Conservation (phyloP, 305 asterid species). For the Fraxinus nigra region DNA sequence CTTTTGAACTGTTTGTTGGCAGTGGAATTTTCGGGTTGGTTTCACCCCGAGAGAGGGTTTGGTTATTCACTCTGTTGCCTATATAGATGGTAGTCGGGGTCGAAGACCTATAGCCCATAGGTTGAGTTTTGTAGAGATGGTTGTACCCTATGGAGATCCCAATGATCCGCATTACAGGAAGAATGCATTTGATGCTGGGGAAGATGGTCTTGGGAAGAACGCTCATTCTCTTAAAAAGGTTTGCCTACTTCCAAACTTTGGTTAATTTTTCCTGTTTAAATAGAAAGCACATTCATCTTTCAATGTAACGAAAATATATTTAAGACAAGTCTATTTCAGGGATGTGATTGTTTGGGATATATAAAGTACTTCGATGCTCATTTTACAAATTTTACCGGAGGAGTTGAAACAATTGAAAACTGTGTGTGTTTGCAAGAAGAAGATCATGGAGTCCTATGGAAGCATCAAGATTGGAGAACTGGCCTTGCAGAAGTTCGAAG, state of each 20-base stretch:
- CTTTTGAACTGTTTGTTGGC: slow-evolving; percentile 34
- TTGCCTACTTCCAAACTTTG: neutral
- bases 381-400: slow-evolving; percentile 90
- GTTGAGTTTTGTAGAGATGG: slow-evolving; percentile 98
- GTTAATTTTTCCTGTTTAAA: neutral
- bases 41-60: slow-evolving; percentile 96
- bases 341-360: slow-evolving; percentile 94
- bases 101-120: slow-evolving; percentile 93
- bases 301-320: slow-evolving; percentile 13
- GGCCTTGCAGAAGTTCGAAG: slow-evolving; percentile 91
- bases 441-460: slow-evolving; percentile 94
- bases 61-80: slow-evolving; percentile 93
- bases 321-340: slow-evolving; percentile 42
- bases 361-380: slow-evolving; percentile 88
- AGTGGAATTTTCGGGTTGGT: slow-evolving; percentile 97
- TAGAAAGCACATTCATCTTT: slow-evolving; percentile 6
- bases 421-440: slow-evolving; percentile 98
- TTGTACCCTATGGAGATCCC: slow-evolving; percentile 98
- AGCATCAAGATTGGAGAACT: slow-evolving; percentile 99
- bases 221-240: slow-evolving; percentile 98
- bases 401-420: slow-evolving; percentile 86
- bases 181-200: slow-evolving; percentile 99
- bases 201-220: slow-evolving; percentile 95
- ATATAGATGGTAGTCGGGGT: slow-evolving; percentile 92
- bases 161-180: slow-evolving; percentile 97